Percentiles rank a stretch among this genome's conserved stretches.
phyloP scores from a whole-genome alignment of 441 rosid species.

The Erodium texanum region DNA sequence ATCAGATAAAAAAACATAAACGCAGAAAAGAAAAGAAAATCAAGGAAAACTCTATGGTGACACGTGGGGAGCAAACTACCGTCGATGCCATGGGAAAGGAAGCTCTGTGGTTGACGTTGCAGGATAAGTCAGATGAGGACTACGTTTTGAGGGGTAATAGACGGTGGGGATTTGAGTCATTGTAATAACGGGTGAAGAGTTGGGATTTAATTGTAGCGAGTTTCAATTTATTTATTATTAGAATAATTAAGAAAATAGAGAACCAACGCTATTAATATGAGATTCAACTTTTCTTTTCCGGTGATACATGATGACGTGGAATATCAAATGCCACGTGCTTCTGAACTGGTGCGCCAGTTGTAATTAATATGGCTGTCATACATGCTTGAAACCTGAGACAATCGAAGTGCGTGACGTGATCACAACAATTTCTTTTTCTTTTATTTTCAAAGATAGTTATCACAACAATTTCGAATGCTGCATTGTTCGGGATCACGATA shows the following conservation, averaged over 20 bases:
- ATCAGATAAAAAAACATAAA: slow-evolving; percentile 16
- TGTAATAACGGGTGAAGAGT: slow-evolving; percentile 22
- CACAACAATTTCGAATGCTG: no score
- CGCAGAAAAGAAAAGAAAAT: slow-evolving; percentile 14
- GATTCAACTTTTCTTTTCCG: neutral
- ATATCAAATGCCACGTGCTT: neutral
- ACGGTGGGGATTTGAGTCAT: slow-evolving; percentile 17
- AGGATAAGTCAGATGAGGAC: slow-evolving; percentile 8
- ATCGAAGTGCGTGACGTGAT: neutral
- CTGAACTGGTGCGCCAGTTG: neutral
- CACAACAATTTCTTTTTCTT: neutral
- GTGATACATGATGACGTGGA: neutral
- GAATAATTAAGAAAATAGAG: no score
- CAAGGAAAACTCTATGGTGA: neutral
- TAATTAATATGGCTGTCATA: no score
- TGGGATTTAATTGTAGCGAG: slow-evolving; percentile 12
- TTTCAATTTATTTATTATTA: neutral
- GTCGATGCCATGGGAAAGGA: slow-evolving; percentile 25
- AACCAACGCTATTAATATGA: neutral
- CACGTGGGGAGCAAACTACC: slow-evolving; percentile 17
- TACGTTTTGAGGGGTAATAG: slow-evolving; percentile 11
- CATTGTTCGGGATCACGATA: no score
- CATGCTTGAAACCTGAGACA: neutral
- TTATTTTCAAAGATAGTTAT: no score
- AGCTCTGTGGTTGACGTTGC: slow-evolving; percentile 14